Evolutionary conservation across 352 stramenopile species (phyloP).

Genomic region (Thraustotheca clavata): DNA sequence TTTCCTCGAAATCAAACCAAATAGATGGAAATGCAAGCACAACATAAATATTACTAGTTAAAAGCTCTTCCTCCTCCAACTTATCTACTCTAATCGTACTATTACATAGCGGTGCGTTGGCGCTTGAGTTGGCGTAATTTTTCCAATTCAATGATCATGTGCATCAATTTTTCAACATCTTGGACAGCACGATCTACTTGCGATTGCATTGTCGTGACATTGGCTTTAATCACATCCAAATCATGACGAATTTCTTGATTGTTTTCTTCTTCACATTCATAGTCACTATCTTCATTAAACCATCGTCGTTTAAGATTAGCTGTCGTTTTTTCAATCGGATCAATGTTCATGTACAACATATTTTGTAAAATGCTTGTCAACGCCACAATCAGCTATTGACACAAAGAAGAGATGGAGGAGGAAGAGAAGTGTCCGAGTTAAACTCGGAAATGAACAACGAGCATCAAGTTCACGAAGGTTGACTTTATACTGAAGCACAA

Average conservation of each 20-base stretch:
- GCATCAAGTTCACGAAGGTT: too few relatives aligned
- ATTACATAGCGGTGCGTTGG: not conserved
- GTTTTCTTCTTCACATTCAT: not conserved
- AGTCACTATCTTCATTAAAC: not conserved
- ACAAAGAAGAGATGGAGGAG: conserved; percentile 1
- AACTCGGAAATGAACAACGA: conserved; percentile 11
- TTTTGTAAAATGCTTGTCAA: not conserved
- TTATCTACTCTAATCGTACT: not conserved
- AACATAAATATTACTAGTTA: too few relatives aligned
- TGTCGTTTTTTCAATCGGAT: not conserved
- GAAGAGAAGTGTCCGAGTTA: not conserved
- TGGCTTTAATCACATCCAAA: not conserved
- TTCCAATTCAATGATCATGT: conserved; percentile 1
- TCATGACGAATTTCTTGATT: not conserved
- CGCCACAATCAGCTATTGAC: not conserved
- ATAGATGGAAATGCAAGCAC: too few relatives aligned
- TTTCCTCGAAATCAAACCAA: too few relatives aligned
- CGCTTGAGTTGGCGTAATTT: not conserved
- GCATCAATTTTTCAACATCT: not conserved
- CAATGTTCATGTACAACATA: conserved; percentile 3
- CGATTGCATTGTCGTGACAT: not conserved
- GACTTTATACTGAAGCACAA: not conserved
- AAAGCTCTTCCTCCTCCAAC: not conserved
- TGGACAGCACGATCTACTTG: not conserved
- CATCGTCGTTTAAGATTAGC: not conserved